phyloP scores from a whole-genome alignment of 225 moss, liverwort and hornwort genomes.

The Anthoceros angustus region DNA sequence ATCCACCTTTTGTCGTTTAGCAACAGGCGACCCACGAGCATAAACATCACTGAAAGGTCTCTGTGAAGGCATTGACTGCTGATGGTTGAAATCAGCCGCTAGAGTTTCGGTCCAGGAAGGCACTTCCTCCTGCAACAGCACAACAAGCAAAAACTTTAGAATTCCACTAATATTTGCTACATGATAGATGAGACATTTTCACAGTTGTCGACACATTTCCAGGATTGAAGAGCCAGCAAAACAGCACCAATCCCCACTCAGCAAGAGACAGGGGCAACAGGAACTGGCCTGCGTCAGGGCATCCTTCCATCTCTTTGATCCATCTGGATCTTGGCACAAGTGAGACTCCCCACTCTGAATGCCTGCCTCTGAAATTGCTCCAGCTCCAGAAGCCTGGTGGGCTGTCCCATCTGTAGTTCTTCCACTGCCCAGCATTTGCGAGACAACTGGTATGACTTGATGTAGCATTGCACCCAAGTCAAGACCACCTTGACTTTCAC shows the following conservation, averaged over 20 bases:
- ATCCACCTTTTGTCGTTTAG: conserved; percentile 78
- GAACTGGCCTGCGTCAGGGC: conserved; percentile 50
- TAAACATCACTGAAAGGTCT: conserved; percentile 91
- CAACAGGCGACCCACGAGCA: conserved; percentile 52
- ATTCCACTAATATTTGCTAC: too few species aligned
- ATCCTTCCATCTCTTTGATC: conserved; percentile 63
- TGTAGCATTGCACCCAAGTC: conserved; percentile 61
- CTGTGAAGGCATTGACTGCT: conserved; percentile 73
- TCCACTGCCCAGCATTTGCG: conserved; percentile 62
- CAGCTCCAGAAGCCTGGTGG: conserved; percentile 28
- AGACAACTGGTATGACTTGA: conserved; percentile 80
- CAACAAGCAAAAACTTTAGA: too few species aligned
- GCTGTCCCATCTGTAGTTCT: conserved; percentile 30
- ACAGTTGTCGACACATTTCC: too few species aligned
- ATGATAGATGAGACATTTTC: too few species aligned
- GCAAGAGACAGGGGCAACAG: neutral
- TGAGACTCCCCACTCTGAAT: conserved; percentile 28
- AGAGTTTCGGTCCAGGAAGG: conserved; percentile 72
- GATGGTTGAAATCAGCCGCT: conserved; percentile 51
- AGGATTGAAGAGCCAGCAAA: too few species aligned
- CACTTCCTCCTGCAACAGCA: conserved; percentile 85
- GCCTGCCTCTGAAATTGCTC: conserved; percentile 25
- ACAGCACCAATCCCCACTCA: too few species aligned
- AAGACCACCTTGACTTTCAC: conserved; percentile 28
- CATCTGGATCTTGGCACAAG: conserved; percentile 13